Percentiles rank a stretch among this genome's conserved stretches.
Conservation (phyloP, 441 rosid species). For the Capsella rubella region DNA sequence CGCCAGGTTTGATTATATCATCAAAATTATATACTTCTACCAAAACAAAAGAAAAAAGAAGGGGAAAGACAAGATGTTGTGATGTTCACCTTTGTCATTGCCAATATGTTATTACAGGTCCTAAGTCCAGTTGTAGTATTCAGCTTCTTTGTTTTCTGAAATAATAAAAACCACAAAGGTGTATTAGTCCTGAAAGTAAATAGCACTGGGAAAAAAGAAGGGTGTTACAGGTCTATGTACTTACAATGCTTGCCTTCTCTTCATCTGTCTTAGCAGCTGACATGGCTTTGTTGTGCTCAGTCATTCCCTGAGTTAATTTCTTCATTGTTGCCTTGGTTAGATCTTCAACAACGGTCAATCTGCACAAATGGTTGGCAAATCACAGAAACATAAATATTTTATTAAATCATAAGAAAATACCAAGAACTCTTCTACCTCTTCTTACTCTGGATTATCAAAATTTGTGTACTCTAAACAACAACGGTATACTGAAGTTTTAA, state of each 20-base stretch:
- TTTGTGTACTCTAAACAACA: not conserved
- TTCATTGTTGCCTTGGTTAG: conserved; percentile 92
- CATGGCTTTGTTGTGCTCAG: conserved; percentile 92
- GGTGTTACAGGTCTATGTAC: conserved; percentile 45
- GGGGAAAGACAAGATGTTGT: not conserved
- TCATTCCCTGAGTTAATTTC: conserved; percentile 95
- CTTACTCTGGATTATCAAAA: conserved; percentile 4
- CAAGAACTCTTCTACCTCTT: conserved; percentile 11
- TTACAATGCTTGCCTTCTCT: conserved; percentile 79
- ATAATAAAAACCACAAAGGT: conserved; percentile 9
- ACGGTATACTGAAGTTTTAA: conserved; percentile 6
- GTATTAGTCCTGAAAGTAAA: conserved; percentile 15
- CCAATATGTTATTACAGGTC: conserved; percentile 95
- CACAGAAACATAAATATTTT: conserved; percentile 4
- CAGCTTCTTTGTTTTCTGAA: conserved; percentile 89
- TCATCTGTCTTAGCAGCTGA: conserved; percentile 94
- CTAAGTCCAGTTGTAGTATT: conserved; percentile 87
- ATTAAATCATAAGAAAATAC: conserved; percentile 15
- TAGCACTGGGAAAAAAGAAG: conserved; percentile 1
- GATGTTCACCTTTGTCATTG: conserved; percentile 87
- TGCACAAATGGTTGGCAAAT: conserved; percentile 42
- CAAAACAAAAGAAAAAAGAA: not conserved
- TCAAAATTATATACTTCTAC: conserved; percentile 10
- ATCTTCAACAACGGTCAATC: conserved; percentile 87
- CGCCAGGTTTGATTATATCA: not conserved